These are phyloP conservation scores for Ophiocordyceps sinensis DNA, from an alignment of 2,329 filamentous ascomycete genomes.

Conservation along the genomic window DNA sequence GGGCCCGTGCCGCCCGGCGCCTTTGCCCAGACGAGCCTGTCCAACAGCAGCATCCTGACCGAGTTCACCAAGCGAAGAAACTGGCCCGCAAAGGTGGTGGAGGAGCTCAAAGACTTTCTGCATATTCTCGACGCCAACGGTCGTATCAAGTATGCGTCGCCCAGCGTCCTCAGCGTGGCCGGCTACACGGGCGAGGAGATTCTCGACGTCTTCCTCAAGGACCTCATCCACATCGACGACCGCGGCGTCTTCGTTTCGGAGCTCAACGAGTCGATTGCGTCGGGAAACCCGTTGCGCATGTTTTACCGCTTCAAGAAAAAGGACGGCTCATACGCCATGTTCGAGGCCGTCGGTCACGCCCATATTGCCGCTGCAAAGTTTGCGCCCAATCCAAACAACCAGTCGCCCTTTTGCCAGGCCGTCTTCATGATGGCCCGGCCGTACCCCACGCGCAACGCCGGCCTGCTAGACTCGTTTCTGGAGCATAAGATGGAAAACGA, in stretches of 20 bases:
- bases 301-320: constrained; percentile 73
- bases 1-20: constrained; percentile 26
- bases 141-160: constrained; percentile 73
- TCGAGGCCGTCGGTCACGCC: constrained; percentile 86
- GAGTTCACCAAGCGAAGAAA: constrained; percentile 50
- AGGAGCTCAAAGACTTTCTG: constrained; percentile 78
- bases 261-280: constrained; percentile 78
- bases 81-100: constrained; percentile 80
- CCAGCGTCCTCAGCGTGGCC: constrained; percentile 58
- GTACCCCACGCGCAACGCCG: constrained; percentile 78
- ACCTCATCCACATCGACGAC: constrained; percentile 79
- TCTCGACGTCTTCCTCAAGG: constrained; percentile 59
- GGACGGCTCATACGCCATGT: constrained; percentile 61
- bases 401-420: constrained; percentile 63
- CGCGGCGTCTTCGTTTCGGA: constrained; percentile 70
- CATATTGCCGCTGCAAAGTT: constrained; percentile 63
- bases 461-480: constrained; percentile 77
- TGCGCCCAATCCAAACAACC: constrained; percentile 46
- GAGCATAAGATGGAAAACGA: constrained; percentile 97
- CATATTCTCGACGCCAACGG: constrained; percentile 79
- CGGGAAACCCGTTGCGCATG: constrained; percentile 63
- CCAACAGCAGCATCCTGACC: constrained; percentile 31
- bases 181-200: constrained; percentile 62
- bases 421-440: constrained; percentile 89
- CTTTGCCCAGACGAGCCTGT: constrained; percentile 18